Evolutionary conservation across 345 rosid species (phyloP).

Genomic region (Limnanthes douglasii): DNA sequence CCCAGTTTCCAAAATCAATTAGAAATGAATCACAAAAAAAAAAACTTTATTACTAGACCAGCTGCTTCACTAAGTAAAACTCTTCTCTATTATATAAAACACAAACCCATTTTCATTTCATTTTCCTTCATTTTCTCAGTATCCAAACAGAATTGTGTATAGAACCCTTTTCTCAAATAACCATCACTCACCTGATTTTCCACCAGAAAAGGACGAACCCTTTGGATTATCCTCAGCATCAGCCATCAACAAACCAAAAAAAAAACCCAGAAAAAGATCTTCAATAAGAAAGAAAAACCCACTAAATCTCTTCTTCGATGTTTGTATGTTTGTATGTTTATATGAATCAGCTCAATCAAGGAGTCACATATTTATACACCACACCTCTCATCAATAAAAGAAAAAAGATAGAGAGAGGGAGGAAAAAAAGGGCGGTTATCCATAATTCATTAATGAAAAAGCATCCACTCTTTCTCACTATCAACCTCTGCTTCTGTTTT

Average conservation of each 20-base stretch:
- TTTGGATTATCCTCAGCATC: constrained; percentile 20
- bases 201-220: constrained; percentile 14
- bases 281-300: constrained; percentile 2
- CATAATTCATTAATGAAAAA: constrained; percentile 31
- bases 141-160: constrained; percentile 5
- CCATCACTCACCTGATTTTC: constrained; percentile 19
- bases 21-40: background rate
- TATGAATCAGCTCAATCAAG: background rate
- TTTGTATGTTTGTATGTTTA: background rate
- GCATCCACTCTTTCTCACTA: constrained; percentile 6
- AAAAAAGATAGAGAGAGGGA: constrained; percentile 14
- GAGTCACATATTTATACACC: too few relatives aligned
- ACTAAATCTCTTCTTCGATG: background rate
- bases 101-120: background rate
- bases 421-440: constrained; percentile 7
- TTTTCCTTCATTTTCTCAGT: background rate
- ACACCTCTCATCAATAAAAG: constrained; percentile 42
- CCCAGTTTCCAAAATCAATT: constrained; percentile 3
- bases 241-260: constrained; percentile 24
- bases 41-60: too few relatives aligned
- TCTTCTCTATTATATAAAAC: too few relatives aligned
- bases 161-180: too few relatives aligned
- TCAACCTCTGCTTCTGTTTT: constrained; percentile 10
- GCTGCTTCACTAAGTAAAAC: background rate
- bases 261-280: constrained; percentile 4